Conservation (phyloP, 352 stramenopile genomes). For the Phytopythium litorale region DNA sequence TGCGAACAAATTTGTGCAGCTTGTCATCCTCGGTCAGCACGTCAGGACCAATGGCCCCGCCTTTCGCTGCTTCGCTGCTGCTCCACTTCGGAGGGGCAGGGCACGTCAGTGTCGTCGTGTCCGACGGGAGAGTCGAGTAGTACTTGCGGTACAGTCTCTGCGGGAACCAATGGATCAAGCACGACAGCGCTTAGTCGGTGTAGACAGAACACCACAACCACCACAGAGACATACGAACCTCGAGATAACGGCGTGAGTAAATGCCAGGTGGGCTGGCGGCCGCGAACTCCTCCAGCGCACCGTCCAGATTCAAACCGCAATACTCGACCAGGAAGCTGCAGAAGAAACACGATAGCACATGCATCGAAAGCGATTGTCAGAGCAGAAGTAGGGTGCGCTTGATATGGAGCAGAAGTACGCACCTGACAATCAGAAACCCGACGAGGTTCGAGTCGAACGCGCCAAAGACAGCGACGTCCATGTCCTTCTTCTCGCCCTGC, state of each 20-base stretch:
- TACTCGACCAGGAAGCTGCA: conserved; percentile 69
- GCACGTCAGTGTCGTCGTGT: conserved; percentile 38
- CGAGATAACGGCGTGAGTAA: conserved; percentile 60
- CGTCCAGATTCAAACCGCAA: conserved; percentile 51
- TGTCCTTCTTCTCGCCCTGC: conserved; percentile 57
- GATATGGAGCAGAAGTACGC: not conserved
- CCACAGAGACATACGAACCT: conserved; percentile 28
- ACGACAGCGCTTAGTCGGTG: not conserved
- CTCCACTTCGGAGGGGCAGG: conserved; percentile 68
- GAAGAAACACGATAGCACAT: not conserved
- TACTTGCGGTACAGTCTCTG: conserved; percentile 80
- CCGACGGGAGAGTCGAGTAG: conserved; percentile 58
- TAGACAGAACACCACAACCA: conserved; percentile 4
- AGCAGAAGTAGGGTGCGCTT: not conserved
- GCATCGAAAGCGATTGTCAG: not conserved
- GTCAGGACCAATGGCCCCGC: conserved; percentile 41
- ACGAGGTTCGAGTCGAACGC: conserved; percentile 63
- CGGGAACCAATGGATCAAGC: conserved; percentile 2
- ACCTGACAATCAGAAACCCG: conserved; percentile 76
- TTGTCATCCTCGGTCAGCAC: conserved; percentile 72
- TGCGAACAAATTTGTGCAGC: conserved; percentile 54
- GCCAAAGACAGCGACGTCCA: conserved; percentile 74
- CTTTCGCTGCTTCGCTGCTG: conserved; percentile 31
- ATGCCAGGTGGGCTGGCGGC: conserved; percentile 50
- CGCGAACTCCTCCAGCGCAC: conserved; percentile 66